Evolutionary conservation across 345 rosid genomes (phyloP), one percentile per base, ranked within the genome.

Genomic region (Trapa bicornis): DNA sequence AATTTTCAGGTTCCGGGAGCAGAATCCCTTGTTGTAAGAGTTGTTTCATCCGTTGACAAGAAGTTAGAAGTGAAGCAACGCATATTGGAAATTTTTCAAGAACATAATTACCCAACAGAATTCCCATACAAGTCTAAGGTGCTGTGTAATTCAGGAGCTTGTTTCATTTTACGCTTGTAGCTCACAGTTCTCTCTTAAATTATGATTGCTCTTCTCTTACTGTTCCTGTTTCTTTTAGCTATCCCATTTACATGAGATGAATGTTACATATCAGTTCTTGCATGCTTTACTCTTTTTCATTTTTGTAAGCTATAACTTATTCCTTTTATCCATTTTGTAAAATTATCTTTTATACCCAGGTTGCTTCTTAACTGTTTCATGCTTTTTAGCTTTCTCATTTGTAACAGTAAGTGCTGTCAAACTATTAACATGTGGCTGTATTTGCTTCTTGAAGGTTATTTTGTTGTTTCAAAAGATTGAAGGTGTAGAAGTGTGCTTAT

Each of bases 1-100:
- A 61, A 62, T 72, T 69, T 73, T 71, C 80, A 94, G 99, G 79
- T 95, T 77, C 93, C 86, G 73, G 93, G 92, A 68, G 99, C 96
- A 62, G 99, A 94, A 79, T 73, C 97, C 64, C 96, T 94, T 75
- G 99, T 89, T 60, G 66, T 94, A 65, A 84, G 99, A 77, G 99
- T 94, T 75, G 99, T 94, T 85, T 91, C 96, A 69, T 94, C 99
- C 4, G 99, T 91, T 74, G 97, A 94, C 84, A 94, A 94, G 77
- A 94, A 91, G 82, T 74, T 94, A 79, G 99, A 94, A 78, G 99
- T 95, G 76, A 95, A 95, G 81, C 91, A 81, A 62, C 87, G 97
- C 64, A 91, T 91, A 77, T 92, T 91, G 80, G 99, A 95, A 76
- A 91, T 91, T 62, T 95, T 87, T 75, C 87, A 75, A 58, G 96